Evolutionary conservation across 2,329 filamentous ascomycete genomes (phyloP).

Genomic region (Passalora sequoiae): DNA sequence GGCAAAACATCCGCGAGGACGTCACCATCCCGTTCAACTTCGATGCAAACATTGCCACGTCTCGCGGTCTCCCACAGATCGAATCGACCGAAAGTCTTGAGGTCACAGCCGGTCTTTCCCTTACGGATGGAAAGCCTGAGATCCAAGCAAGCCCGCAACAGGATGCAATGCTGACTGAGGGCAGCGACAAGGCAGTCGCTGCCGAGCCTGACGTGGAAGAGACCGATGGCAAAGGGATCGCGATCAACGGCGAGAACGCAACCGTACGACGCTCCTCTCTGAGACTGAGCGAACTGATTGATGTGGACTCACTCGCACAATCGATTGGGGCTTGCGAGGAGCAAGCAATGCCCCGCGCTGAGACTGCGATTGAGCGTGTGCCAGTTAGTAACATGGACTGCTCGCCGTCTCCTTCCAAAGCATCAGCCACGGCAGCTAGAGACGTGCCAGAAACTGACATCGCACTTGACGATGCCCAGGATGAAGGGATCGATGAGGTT

Average conservation of each 20-base stretch:
- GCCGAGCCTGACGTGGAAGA: background rate
- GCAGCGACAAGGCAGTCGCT: background rate
- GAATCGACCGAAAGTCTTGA: slow-evolving; percentile 14
- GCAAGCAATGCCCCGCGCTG: background rate
- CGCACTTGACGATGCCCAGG: slow-evolving; percentile 6
- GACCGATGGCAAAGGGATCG: no score
- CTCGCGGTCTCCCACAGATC: slow-evolving; percentile 11
- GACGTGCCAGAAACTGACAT: slow-evolving; percentile 2
- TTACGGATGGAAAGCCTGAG: background rate
- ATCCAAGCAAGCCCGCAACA: background rate
- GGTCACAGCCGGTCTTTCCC: background rate
- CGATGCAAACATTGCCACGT: slow-evolving; percentile 18
- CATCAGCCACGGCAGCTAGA: slow-evolving; percentile 3
- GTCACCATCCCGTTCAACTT: slow-evolving; percentile 30
- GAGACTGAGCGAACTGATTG: slow-evolving; percentile 31
- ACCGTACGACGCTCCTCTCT: slow-evolving; percentile 16
- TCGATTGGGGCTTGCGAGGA: background rate
- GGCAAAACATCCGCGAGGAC: slow-evolving; percentile 29
- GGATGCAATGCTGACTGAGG: background rate
- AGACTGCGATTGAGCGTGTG: background rate
- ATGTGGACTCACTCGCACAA: slow-evolving; percentile 24
- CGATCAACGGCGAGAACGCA: background rate
- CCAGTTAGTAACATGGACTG: background rate
- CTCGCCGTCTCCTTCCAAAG: slow-evolving; percentile 1
- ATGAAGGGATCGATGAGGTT: slow-evolving; percentile 9